phyloP scores from a whole-genome alignment of 2,329 filamentous ascomycete species.

The Cercospora sp. region DNA sequence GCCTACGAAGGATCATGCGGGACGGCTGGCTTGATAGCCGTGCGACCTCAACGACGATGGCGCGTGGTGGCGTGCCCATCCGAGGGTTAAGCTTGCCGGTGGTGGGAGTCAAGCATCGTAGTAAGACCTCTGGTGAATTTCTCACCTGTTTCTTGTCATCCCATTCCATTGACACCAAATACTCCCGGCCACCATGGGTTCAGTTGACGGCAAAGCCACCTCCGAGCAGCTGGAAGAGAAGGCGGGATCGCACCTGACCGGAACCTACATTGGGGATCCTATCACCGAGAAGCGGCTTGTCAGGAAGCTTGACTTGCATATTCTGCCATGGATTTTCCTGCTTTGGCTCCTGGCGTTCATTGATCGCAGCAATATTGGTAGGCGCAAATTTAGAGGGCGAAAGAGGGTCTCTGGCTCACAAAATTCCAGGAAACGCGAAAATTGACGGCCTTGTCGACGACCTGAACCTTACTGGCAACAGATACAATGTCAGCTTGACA shows the following conservation, averaged over 20 bases:
- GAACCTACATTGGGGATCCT: conserved; percentile 9
- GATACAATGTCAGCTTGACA: conserved; percentile 47
- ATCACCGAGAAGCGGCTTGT: conserved; percentile 37
- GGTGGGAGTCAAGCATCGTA: background rate
- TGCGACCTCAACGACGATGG: background rate
- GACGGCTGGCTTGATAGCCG: background rate
- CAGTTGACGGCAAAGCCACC: conserved; percentile 13
- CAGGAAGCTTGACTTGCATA: conserved; percentile 46
- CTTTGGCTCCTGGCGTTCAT: conserved; percentile 54
- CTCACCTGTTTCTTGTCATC: background rate
- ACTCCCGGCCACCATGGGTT: background rate
- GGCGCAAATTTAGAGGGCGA: background rate
- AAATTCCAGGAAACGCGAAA: conserved; percentile 46
- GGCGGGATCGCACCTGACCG: background rate
- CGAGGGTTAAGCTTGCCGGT: conserved; percentile 1
- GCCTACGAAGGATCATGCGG: background rate
- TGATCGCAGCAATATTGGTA: conserved; percentile 42
- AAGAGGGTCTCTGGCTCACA: background rate
- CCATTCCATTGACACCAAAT: background rate
- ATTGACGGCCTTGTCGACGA: conserved; percentile 46
- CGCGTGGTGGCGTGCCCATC: background rate
- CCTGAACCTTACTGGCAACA: conserved; percentile 43
- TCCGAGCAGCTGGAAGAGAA: conserved; percentile 21
- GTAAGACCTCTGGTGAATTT: background rate
- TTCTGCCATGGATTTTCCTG: conserved; percentile 50